phyloP scores from a whole-genome alignment of 441 rosid genomes.

The Syzygium syzygioides region DNA sequence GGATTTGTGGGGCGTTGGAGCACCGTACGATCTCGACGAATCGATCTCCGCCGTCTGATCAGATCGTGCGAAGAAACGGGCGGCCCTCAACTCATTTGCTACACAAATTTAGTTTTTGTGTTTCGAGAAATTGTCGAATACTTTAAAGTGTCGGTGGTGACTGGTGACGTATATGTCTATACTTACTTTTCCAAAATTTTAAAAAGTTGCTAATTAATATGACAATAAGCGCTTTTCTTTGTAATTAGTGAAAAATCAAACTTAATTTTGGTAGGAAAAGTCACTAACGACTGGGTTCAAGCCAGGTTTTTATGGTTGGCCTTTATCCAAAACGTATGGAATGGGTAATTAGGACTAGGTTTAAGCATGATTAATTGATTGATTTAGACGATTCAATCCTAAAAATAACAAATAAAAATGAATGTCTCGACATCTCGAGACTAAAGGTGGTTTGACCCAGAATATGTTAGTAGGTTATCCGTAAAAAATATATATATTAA shows the following conservation, averaged over 20 bases:
- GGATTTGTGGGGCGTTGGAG: neutral
- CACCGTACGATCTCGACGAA: neutral
- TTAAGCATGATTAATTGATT: neutral
- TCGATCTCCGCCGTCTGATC: neutral
- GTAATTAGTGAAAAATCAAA: neutral
- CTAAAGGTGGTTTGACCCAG: neutral
- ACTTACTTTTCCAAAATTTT: neutral
- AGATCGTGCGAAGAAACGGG: neutral
- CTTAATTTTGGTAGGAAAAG: neutral
- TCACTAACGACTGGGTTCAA: fast-evolving
- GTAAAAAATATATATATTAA: neutral
- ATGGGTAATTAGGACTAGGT: neutral
- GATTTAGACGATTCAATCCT: neutral
- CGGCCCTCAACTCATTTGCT: neutral
- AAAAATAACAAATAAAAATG: neutral
- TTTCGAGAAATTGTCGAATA: neutral
- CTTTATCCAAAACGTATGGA: neutral
- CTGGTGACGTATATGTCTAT: no score
- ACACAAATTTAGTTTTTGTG: neutral
- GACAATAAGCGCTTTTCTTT: neutral
- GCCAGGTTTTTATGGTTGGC: neutral
- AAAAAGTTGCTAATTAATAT: neutral
- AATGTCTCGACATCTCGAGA: fast-evolving
- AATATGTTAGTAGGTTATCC: no score
- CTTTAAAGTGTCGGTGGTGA: neutral